A percentile compares a stretch with the other conserved stretches of the same genome.
Evolutionary conservation across 2,329 filamentous ascomycete genomes (phyloP).

Genomic region (Colletotrichum lentis): DNA sequence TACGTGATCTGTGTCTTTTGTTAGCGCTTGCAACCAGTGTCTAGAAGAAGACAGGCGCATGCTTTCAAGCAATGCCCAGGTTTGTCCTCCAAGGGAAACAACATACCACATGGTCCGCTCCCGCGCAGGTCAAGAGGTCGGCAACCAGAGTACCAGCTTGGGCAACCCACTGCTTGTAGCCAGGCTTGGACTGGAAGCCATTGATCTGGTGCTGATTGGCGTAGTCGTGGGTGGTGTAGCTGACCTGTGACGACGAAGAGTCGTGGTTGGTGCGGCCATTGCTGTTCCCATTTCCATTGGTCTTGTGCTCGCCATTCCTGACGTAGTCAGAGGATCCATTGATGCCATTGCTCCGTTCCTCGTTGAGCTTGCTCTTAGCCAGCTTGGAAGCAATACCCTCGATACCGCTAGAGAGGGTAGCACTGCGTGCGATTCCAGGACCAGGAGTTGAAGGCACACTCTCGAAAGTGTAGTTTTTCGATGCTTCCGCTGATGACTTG

Average conservation of each 20-base stretch:
- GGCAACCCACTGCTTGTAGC: slow-evolving; percentile 98
- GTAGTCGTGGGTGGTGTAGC: slow-evolving; percentile 67
- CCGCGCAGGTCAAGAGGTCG: slow-evolving; percentile 92
- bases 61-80: neutral
- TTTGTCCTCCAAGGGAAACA: neutral
- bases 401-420: slow-evolving; percentile 71
- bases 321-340: slow-evolving; percentile 43
- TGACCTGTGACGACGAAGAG: slow-evolving; percentile 54
- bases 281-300: slow-evolving; percentile 41
- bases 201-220: slow-evolving; percentile 65
- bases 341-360: slow-evolving; percentile 48
- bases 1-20: slow-evolving; percentile 35
- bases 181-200: slow-evolving; percentile 79
- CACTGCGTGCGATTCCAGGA: slow-evolving; percentile 73
- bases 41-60: neutral
- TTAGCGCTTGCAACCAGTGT: neutral
- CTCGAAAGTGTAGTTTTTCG: slow-evolving; percentile 82
- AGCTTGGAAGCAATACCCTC: slow-evolving; percentile 77
- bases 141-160: slow-evolving; percentile 95
- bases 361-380: slow-evolving; percentile 69
- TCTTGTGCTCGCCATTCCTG: slow-evolving; percentile 47
- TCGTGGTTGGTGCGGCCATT: slow-evolving; percentile 50
- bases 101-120: slow-evolving; percentile 82
- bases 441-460: slow-evolving; percentile 88
- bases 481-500: slow-evolving; percentile 66